Evolutionary conservation across 2,329 filamentous ascomycete genomes (phyloP).

Genomic region (Fusarium ambrosium): DNA sequence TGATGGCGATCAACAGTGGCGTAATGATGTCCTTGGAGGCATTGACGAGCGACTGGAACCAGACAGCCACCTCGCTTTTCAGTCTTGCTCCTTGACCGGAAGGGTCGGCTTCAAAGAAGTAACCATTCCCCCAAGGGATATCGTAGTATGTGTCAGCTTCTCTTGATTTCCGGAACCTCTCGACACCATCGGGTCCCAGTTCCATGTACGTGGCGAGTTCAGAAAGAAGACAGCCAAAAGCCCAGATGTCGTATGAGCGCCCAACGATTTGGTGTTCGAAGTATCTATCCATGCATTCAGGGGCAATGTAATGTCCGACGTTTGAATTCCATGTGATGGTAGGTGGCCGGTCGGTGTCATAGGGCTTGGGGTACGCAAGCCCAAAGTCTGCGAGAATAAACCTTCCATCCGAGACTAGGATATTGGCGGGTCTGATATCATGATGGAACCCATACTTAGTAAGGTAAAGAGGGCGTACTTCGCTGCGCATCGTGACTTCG

Average conservation of each 20-base stretch:
- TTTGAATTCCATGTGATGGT: neutral
- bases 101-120: neutral
- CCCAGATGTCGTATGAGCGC: neutral
- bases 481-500: neutral
- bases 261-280: neutral
- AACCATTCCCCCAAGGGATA: neutral
- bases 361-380: neutral
- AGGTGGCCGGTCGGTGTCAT: neutral
- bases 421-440: neutral
- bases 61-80: neutral
- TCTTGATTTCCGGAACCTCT: neutral
- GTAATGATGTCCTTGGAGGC: neutral
- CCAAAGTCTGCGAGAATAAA: neutral
- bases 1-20: neutral
- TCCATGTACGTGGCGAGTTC: neutral
- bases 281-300: neutral
- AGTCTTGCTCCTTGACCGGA: neutral
- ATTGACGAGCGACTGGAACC: neutral
- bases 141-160: neutral
- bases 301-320: neutral
- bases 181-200: neutral
- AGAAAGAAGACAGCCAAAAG: neutral
- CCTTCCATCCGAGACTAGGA: neutral
- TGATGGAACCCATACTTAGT: neutral
- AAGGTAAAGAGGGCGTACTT: neutral